Evolutionary conservation across 106 monocot species (phyloP).

Genomic region (Dendrobium nobile): DNA sequence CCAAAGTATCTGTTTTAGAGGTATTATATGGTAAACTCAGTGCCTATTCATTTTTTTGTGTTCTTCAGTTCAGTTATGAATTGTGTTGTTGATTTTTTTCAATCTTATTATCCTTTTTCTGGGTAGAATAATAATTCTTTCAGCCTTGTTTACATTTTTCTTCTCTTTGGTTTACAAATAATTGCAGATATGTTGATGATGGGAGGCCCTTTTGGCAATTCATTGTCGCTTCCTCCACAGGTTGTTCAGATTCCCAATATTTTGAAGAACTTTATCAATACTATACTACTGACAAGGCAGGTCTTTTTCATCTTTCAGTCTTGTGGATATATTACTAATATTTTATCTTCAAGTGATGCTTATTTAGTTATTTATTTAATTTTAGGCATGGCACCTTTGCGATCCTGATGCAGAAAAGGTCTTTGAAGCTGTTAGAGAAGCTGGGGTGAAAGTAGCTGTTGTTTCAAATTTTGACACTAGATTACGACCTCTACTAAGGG

Average conservation of each 20-base stretch:
- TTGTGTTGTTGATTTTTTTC: background rate
- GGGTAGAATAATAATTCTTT: background rate
- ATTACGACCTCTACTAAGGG: conserved; percentile 71
- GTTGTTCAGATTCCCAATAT: conserved; percentile 78
- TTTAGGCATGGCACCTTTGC: conserved; percentile 86
- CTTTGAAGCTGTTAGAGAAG: conserved; percentile 67
- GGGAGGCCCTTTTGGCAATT: conserved; percentile 97
- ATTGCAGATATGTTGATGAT: conserved; percentile 89
- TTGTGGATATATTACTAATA: background rate
- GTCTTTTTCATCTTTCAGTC: background rate
- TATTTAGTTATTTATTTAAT: background rate
- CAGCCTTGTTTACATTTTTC: background rate
- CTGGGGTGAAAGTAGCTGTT: conserved; percentile 81
- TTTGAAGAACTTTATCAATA: conserved; percentile 98
- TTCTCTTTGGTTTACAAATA: background rate
- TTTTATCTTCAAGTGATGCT: background rate
- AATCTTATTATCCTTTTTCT: background rate
- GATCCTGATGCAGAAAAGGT: conserved; percentile 91
- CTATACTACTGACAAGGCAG: conserved; percentile 86
- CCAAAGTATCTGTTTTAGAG: background rate
- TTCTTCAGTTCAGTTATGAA: background rate
- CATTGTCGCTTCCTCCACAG: conserved; percentile 93
- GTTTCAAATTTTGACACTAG: conserved; percentile 98
- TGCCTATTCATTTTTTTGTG: background rate
- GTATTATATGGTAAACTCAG: background rate